These are phyloP conservation scores for Ascochyta rabiei DNA, from an alignment of 2,329 filamentous ascomycete genomes.

Conservation along the genomic window DNA sequence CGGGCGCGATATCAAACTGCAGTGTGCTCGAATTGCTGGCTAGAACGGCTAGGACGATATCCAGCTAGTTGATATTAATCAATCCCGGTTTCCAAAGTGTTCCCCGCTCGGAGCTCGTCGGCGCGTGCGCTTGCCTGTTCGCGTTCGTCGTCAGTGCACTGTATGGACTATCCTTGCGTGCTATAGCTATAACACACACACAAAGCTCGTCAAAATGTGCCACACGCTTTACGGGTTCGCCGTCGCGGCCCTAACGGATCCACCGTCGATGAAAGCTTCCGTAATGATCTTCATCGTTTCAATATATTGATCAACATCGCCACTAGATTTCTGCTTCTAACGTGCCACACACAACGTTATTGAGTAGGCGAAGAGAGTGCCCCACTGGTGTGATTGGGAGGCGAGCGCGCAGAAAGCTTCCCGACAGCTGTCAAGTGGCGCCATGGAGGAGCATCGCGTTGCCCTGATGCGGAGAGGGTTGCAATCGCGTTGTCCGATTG, in stretches of 20 bases:
- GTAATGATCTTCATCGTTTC: constrained; percentile 16
- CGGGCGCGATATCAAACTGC: no score
- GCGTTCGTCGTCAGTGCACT: constrained; percentile 1
- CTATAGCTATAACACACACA: constrained; percentile 5
- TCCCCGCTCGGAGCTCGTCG: not conserved
- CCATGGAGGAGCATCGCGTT: not conserved
- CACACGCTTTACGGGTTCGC: not conserved
- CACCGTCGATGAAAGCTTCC: constrained; percentile 3
- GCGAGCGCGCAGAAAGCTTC: not conserved
- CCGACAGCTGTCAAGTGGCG: not conserved
- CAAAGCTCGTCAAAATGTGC: constrained; percentile 2
- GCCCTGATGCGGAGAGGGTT: not conserved
- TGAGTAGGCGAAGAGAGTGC: not conserved
- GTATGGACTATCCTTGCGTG: constrained; percentile 8
- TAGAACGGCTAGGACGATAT: not conserved
- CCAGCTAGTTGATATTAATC: not conserved
- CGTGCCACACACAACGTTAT: not conserved
- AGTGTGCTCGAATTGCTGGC: not conserved
- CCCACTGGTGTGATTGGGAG: not conserved
- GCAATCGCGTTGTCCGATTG: not conserved
- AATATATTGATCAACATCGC: constrained; percentile 15
- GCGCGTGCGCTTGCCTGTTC: not conserved
- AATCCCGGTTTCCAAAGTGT: not conserved
- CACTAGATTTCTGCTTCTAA: not conserved
- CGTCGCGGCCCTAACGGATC: not conserved